Percentiles rank a stretch among this genome's conserved stretches.
Conservation (phyloP, 352 stramenopile species). For the Phytophthora cryptogea region DNA sequence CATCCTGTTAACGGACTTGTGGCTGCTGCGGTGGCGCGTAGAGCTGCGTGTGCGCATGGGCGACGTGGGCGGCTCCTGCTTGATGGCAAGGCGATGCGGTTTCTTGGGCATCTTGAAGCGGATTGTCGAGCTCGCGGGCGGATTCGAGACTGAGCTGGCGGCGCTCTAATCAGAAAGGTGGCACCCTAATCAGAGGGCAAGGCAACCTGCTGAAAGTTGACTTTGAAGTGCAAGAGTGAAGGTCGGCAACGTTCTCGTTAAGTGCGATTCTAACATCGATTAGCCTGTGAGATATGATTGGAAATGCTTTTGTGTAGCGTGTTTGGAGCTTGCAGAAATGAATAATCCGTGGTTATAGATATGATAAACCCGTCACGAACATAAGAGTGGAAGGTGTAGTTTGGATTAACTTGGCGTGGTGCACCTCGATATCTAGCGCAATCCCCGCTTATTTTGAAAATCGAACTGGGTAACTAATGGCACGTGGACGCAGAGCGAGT, state of each 20-base stretch:
- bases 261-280: too few species aligned
- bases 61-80: background rate
- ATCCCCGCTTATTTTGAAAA: background rate
- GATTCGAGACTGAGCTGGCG: slow-evolving; percentile 8
- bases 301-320: too few species aligned
- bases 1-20: background rate
- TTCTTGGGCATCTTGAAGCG: slow-evolving; percentile 17
- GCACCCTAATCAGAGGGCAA: background rate
- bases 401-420: too few species aligned
- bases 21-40: background rate
- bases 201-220: slow-evolving; percentile 4
- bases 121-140: slow-evolving; percentile 5
- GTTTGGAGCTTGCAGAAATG: too few species aligned
- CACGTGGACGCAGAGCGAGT: slow-evolving; percentile 42
- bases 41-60: slow-evolving; percentile 9
- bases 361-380: too few species aligned
- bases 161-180: slow-evolving; percentile 2
- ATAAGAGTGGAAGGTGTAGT: too few species aligned
- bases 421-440: background rate
- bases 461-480: slow-evolving; percentile 24
- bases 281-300: too few species aligned
- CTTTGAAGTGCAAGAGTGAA: slow-evolving; percentile 12
- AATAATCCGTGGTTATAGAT: too few species aligned
- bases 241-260: background rate
- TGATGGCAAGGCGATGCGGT: slow-evolving; percentile 1